phyloP scores from a whole-genome alignment of 2,329 filamentous ascomycete genomes.

The Venturia nashicola region DNA sequence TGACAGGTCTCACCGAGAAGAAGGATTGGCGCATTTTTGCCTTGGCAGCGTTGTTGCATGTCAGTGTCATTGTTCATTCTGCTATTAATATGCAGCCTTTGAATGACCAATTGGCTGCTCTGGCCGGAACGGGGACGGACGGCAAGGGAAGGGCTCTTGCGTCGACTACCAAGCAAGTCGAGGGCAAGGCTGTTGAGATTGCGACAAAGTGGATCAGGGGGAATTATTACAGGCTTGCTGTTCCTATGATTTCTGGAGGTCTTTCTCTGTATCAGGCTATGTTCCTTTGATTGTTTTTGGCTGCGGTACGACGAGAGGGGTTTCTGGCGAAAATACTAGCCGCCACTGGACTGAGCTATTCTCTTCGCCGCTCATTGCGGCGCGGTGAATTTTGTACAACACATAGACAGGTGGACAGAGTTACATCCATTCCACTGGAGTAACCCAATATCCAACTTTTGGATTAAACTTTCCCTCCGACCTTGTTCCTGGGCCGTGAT shows the following conservation, averaged over 20 bases:
- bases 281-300: not conserved
- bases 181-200: conserved; percentile 18
- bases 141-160: conserved; percentile 15
- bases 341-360: not conserved
- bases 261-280: conserved; percentile 5
- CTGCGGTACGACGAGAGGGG: no score
- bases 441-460: not conserved
- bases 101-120: conserved; percentile 34
- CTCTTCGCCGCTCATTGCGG: not conserved
- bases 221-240: conserved; percentile 15
- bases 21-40: conserved; percentile 34
- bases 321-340: no score
- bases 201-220: conserved; percentile 24
- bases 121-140: conserved; percentile 18
- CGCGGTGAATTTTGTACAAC: not conserved
- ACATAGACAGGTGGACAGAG: not conserved
- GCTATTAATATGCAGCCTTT: conserved; percentile 40
- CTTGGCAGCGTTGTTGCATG: conserved; percentile 30
- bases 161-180: conserved; percentile 19
- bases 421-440: not conserved
- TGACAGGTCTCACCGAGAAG: conserved; percentile 16
- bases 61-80: conserved; percentile 36
- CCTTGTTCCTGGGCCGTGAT: no score
- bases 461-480: no score
- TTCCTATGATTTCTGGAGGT: conserved; percentile 5